These are phyloP conservation scores for Acanthamoeba pearcei DNA, from an alignment of 208 protist genomes.

Conservation along the genomic window DNA sequence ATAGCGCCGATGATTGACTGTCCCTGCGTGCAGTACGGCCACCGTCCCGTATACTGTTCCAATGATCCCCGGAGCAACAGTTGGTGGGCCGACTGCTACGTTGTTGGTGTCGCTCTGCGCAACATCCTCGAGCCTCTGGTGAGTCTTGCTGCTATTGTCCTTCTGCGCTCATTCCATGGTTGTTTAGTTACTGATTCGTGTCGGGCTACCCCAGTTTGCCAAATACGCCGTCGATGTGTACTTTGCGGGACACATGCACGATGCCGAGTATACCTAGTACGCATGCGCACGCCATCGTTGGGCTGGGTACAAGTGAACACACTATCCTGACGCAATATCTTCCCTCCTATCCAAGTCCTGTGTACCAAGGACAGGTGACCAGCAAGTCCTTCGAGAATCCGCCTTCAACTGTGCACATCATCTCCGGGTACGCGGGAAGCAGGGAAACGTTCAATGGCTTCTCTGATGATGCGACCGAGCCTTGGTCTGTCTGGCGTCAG, in stretches of 20 bases:
- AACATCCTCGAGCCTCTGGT: constrained; percentile 75
- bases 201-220: not conserved
- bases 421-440: constrained; percentile 46
- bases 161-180: too few relatives aligned
- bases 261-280: constrained; percentile 76
- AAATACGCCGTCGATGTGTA: constrained; percentile 78
- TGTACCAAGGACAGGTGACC: constrained; percentile 68
- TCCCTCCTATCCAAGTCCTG: constrained; percentile 7
- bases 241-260: constrained; percentile 77
- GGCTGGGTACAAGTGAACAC: not conserved
- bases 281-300: not conserved
- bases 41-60: constrained; percentile 77
- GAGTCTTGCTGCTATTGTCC: not conserved
- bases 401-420: constrained; percentile 61
- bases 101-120: constrained; percentile 10
- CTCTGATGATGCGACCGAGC: constrained; percentile 23
- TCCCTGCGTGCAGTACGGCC: constrained; percentile 34
- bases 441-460: constrained; percentile 53
- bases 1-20: not conserved
- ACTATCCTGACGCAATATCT: not conserved
- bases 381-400: constrained; percentile 45
- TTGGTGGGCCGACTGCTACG: constrained; percentile 71
- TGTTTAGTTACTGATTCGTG: too few relatives aligned
- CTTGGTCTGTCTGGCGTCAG: constrained; percentile 58
- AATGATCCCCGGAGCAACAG: constrained; percentile 20